phyloP scores from a whole-genome alignment of 2,329 filamentous ascomycete genomes.

The Fusarium tuaranense region DNA sequence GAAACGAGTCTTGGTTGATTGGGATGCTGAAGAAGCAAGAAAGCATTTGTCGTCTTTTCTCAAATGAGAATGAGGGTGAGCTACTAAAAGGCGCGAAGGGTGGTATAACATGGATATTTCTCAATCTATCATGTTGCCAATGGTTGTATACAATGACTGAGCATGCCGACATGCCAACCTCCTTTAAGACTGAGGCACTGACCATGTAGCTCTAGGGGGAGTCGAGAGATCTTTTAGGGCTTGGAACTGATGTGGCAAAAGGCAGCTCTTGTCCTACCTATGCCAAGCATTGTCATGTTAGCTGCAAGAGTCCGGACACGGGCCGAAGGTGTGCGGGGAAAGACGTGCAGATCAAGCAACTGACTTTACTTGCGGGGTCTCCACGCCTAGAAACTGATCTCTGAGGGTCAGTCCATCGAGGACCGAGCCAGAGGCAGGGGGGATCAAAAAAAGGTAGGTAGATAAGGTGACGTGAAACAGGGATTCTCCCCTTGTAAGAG shows the following conservation, averaged over 20 bases:
- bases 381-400: background rate
- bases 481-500: background rate
- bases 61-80: no score
- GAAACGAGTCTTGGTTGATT: conserved; percentile 43
- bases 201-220: background rate
- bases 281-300: background rate
- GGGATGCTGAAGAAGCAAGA: conserved; percentile 41
- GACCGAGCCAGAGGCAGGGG: background rate
- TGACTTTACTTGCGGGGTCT: background rate
- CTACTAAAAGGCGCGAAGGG: no score
- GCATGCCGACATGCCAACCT: background rate
- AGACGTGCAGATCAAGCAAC: background rate
- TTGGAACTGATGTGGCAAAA: background rate
- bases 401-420: background rate
- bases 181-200: background rate
- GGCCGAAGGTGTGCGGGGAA: background rate
- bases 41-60: background rate
- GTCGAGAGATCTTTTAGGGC: background rate
- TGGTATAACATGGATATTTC: no score
- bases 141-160: background rate
- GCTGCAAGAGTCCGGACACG: background rate
- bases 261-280: background rate
- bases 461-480: background rate
- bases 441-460: background rate
- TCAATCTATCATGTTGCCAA: background rate